Evolutionary conservation across 2,329 filamentous ascomycete genomes (phyloP).

Genomic region (Sporothrix dimorphospora): DNA sequence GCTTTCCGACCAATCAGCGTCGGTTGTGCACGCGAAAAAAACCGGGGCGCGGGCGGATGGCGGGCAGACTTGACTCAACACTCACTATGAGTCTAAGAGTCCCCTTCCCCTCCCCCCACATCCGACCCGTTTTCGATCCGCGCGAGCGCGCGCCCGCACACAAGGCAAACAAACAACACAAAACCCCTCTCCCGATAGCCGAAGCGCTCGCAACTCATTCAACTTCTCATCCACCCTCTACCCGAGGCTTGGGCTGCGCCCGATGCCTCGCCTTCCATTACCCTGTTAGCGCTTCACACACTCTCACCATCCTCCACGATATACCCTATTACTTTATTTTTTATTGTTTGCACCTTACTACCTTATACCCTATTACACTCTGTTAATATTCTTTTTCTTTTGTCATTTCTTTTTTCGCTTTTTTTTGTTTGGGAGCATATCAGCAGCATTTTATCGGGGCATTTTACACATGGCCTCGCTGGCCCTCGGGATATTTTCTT

Average conservation of each 20-base stretch:
- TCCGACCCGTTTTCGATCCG: conserved; percentile 6
- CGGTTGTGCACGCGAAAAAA: conserved; percentile 2
- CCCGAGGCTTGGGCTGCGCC: conserved; percentile 19
- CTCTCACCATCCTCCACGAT: not conserved
- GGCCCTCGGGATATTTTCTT: not conserved
- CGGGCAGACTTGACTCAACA: not conserved
- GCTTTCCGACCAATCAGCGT: not conserved
- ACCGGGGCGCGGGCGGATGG: conserved; percentile 2
- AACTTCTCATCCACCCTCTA: not conserved
- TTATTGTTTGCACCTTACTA: conserved; percentile 5
- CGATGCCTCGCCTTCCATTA: conserved; percentile 5
- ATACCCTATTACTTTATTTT: not conserved
- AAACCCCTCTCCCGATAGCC: not conserved
- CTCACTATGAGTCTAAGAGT: not conserved
- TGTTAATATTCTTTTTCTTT: conserved; percentile 4
- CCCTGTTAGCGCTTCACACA: not conserved
- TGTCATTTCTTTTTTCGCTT: not conserved
- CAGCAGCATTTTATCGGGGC: not conserved
- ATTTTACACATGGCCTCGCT: conserved; percentile 6
- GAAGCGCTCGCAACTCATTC: conserved; percentile 20
- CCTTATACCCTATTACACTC: conserved; percentile 13
- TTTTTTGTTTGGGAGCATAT: conserved; percentile 15
- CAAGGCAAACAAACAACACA: conserved; percentile 6
- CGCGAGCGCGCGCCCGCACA: not conserved
- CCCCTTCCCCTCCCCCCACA: not conserved